Percentiles rank a stretch among this genome's conserved stretches.
These are phyloP conservation scores for Schizonepeta tenuifolia DNA, from an alignment of 257 asterid species.

Conservation along the genomic window DNA sequence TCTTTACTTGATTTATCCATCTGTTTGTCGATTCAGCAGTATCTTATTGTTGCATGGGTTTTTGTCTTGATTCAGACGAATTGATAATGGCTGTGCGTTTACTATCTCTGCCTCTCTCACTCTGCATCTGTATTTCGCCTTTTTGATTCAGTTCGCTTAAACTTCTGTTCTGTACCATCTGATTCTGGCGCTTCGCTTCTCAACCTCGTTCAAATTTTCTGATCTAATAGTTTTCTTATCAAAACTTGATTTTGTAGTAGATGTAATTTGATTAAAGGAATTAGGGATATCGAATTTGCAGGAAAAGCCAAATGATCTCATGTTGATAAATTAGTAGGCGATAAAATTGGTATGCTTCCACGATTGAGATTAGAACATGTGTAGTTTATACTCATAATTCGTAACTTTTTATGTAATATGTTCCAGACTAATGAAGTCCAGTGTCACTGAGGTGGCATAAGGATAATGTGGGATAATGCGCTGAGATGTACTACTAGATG, in stretches of 20 bases:
- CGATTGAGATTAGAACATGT: constrained; percentile 3
- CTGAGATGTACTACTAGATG: background rate
- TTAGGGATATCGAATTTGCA: background rate
- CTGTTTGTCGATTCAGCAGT: background rate
- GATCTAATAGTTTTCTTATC: background rate
- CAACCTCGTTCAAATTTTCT: background rate
- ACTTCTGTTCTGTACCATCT: constrained; percentile 16
- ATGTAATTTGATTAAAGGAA: constrained; percentile 3
- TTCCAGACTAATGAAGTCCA: too few relatives aligned
- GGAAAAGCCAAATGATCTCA: background rate
- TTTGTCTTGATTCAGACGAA: background rate
- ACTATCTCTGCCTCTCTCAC: background rate
- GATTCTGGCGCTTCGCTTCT: constrained; percentile 12
- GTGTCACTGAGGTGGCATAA: background rate
- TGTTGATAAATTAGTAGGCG: background rate
- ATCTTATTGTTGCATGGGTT: background rate
- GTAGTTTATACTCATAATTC: background rate
- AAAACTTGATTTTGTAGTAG: constrained; percentile 8
- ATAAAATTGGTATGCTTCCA: background rate
- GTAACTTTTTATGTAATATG: background rate
- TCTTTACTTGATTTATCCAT: background rate
- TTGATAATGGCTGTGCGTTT: constrained; percentile 16
- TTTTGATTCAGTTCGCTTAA: background rate
- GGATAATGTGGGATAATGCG: background rate
- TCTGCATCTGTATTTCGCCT: background rate